Base-by-base conservation (phyloP, 176 grass and related monocot genomes). In the Juncus inflexus region DNA sequence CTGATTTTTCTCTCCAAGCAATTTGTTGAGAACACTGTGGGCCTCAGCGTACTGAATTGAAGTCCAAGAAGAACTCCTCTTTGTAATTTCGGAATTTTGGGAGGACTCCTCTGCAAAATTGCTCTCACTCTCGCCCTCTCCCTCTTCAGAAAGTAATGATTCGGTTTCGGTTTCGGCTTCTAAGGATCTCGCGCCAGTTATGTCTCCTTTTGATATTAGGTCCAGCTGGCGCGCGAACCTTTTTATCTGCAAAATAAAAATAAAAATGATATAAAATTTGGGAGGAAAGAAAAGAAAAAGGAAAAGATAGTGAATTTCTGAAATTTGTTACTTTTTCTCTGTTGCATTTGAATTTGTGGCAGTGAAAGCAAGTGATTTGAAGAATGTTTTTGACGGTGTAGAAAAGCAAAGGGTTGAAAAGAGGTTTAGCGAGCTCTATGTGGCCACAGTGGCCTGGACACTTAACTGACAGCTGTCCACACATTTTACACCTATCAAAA, bases 361-460 rank as follows among this genome's bases (percentile, higher is more conserved):
- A 96, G 62, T 75, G 47, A 70, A 95, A 87, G 62, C 91, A 95
- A 39, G 81, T 85, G 47, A 59, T 42, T 5, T 76, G 69, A 61
- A 96, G 92, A 66, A 96, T 76, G 61, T 52, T 70, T 77, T 70
- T 77, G 35, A 95, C 64, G 57, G 39, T 83, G 60, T 4, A 55
- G 70, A 96, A 96, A 5, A 96, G 59, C 62, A 96, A 81, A 43
- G 92, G 92, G 61, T 91, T 91, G 72, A 80, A 91, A 67, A 96
- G 42, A n/a, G 54, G 53, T 68, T 76, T 86, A 55, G 79, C 71
- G 62, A 96, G 69, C 64, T 96, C 87, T 58, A 96, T 91, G 63
- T 91, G 87, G 73, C 92, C 92, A 55, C 86, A 96, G 63, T 96
- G 92, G 12, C 92, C 92, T 6, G 92, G 77, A 77, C 92, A 96